Evolutionary conservation across 2,329 filamentous ascomycete genomes (phyloP).

Genomic region (Xylariaceae sp.): DNA sequence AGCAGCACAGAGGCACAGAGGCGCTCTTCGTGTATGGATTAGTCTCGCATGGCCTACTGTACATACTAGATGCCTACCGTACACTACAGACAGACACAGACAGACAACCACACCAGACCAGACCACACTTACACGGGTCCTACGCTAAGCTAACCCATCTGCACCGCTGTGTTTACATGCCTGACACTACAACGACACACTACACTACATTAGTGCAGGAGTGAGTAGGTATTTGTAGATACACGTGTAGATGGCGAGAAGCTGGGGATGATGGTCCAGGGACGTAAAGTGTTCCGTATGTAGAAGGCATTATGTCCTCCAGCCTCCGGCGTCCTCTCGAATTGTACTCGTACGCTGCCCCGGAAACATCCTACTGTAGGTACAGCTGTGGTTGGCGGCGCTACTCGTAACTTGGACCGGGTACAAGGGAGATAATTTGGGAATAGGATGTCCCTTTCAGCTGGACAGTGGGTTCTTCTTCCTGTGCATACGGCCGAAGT

Average conservation of each 20-base stretch:
- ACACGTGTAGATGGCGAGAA: not conserved
- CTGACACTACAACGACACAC: not conserved
- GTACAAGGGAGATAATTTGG: not conserved
- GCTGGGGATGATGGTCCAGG: not conserved
- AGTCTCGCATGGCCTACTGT: too few relatives aligned
- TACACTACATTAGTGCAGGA: not conserved
- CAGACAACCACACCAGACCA: too few relatives aligned
- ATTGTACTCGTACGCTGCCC: not conserved
- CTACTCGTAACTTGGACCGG: not conserved
- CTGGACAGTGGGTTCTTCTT: not conserved
- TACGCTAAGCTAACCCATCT: not conserved
- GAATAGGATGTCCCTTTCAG: not conserved
- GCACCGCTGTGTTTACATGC: not conserved
- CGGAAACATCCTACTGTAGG: not conserved
- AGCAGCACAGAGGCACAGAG: too few relatives aligned
- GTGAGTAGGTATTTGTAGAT: not conserved
- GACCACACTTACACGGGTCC: not conserved
- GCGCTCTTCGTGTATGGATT: too few relatives aligned
- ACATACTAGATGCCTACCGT: too few relatives aligned
- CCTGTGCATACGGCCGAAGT: too few relatives aligned
- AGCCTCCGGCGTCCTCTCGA: not conserved
- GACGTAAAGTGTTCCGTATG: not conserved
- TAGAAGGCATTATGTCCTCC: not conserved
- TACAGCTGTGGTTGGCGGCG: not conserved
- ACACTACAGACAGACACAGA: too few relatives aligned